Evolutionary conservation across 495 filamentous ascomycete species (phyloP).

Genomic region (Parathielavia hyrcaniae): DNA sequence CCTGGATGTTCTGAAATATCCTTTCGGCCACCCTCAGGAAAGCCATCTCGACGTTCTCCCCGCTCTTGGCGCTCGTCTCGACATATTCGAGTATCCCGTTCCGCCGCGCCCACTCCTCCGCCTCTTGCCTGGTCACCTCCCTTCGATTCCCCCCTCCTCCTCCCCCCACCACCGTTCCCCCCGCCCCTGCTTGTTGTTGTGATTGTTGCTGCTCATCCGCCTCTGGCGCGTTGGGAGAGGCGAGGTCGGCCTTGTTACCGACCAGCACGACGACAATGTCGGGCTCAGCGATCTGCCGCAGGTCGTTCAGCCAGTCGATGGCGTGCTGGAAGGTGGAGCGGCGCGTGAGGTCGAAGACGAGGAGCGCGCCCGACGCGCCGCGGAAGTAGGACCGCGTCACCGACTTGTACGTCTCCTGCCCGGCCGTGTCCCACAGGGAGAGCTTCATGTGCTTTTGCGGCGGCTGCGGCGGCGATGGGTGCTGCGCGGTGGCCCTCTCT

Average conservation of each 20-base stretch:
- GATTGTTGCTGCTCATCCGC: background rate
- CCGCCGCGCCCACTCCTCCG: conserved; percentile 74
- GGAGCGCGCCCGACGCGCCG: conserved; percentile 80
- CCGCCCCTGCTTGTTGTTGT: background rate
- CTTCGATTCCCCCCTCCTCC: conserved; percentile 27
- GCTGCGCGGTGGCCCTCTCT: background rate
- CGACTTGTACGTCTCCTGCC: conserved; percentile 93
- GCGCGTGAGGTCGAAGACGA: conserved; percentile 92
- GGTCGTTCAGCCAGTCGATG: conserved; percentile 85
- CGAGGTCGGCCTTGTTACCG: conserved; percentile 88
- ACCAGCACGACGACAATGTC: conserved; percentile 91
- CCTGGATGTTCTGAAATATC: conserved; percentile 92
- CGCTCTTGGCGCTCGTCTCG: conserved; percentile 92
- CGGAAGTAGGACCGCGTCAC: conserved; percentile 95
- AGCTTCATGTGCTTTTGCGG: conserved; percentile 70
- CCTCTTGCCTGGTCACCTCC: conserved; percentile 71
- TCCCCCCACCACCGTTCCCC: background rate
- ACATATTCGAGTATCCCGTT: conserved; percentile 86
- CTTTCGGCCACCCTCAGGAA: conserved; percentile 89
- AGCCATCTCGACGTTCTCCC: conserved; percentile 85
- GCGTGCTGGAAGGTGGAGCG: conserved; percentile 78
- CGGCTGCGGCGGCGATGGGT: conserved; percentile 53
- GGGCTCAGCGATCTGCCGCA: conserved; percentile 86
- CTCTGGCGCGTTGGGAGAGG: conserved; percentile 34
- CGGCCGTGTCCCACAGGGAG: conserved; percentile 88